Evolutionary conservation across 1,139 yeast species (phyloP), one percentile per base, ranked within the genome.

Genomic region (Magnusiomyces suaveolens): DNA sequence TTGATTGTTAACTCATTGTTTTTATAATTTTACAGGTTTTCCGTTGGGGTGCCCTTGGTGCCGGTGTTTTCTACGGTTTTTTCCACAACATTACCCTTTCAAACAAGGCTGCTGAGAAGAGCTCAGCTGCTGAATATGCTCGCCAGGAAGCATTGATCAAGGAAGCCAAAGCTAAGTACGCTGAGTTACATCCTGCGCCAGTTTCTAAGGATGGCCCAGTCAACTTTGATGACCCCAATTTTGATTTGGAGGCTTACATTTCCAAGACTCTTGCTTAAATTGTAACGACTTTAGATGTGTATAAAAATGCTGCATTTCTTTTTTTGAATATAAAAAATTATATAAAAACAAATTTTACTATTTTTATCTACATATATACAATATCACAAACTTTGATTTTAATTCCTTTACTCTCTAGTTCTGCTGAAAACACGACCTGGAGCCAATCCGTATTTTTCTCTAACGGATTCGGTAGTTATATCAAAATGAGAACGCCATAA

Each of bases 401-500:
- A 29, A 29, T 8, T 29, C n/a, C 18, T 10, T 38, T 50, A 54
- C 51, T 53, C 53, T 24, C 58, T 52, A 46, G 55, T 54, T 52
- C 58, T 61, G 52, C 59, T 57, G 57, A 63, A 90, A 6, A 90
- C 88, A 63, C 82, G 76, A 54, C 96, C 97, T 59, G 72, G 69
- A 20, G 82, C 83, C 60, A 90, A 74, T 2, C 89, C 92, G 66
- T 85, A 87, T 64, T 77, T 70, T 56, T 76, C 78, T 69, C 97
- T 81, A 21, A 89, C 82, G 2, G 67, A 69, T 47, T 77, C 78
- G 48, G 87, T 86, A 63, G 84, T 80, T 64, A 88, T 75, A 70
- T 92, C 98, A 80, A 84, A 92, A 48, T 71, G 74, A 63, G 85
- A 83, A 76, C 98, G 82, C 95, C 96, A 92, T 51, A 88, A 78